Percentiles rank a stretch among this genome's conserved stretches.
phyloP scores from a whole-genome alignment of 441 rosid genomes.

The Viola pubescens region DNA sequence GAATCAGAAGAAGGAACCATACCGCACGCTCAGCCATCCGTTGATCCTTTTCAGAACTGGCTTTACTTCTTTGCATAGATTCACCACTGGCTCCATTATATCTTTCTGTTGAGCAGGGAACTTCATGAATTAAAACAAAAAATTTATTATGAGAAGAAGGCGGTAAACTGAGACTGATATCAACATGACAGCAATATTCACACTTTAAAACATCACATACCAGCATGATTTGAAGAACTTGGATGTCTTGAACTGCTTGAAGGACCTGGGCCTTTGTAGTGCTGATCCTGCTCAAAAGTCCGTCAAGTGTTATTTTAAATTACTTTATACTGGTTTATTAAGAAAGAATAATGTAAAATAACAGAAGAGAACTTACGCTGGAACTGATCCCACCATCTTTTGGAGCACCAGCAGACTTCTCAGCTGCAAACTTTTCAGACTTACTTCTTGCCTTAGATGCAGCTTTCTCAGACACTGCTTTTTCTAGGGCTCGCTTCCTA shows the following conservation, averaged over 20 bases:
- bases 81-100: constrained; percentile 41
- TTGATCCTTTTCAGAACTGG: constrained; percentile 68
- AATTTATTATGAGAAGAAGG: constrained; percentile 10
- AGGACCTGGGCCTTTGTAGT: constrained; percentile 37
- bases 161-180: not conserved
- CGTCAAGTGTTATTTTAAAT: not conserved
- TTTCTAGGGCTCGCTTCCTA: constrained; percentile 81
- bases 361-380: constrained; percentile 38
- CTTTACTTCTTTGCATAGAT: constrained; percentile 57
- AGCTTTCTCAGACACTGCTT: constrained; percentile 65
- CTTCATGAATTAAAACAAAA: constrained; percentile 24
- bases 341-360: not conserved
- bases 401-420: constrained; percentile 31
- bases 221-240: constrained; percentile 29
- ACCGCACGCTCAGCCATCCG: constrained; percentile 82
- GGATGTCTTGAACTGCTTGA: constrained; percentile 31
- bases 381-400: constrained; percentile 37
- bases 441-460: constrained; percentile 40
- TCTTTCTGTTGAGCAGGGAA: constrained; percentile 26
- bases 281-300: constrained; percentile 49
- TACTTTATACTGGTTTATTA: no score
- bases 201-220: constrained; percentile 21
- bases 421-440: constrained; percentile 18
- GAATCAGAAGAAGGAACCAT: constrained; percentile 19
- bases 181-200: not conserved